phyloP scores from a whole-genome alignment of 116 monocot genomes.

The Cymodocea nodosa region DNA sequence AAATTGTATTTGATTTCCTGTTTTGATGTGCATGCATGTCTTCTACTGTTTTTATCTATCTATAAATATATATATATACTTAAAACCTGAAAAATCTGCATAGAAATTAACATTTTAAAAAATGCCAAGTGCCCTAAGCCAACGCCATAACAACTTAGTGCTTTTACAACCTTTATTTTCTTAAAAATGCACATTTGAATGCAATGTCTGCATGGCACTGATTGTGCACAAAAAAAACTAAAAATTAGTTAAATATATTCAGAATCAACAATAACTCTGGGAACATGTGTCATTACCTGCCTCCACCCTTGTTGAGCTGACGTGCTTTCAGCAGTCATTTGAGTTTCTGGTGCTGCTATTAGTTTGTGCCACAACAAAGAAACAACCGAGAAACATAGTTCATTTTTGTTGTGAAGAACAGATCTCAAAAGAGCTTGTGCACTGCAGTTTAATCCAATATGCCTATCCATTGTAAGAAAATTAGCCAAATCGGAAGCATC shows the following conservation, averaged over 20 bases:
- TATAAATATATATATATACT: too few relatives aligned
- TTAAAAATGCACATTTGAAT: too few relatives aligned
- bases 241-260: not conserved
- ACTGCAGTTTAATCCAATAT: slow-evolving; percentile 50
- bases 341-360: slow-evolving; percentile 78
- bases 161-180: too few relatives aligned
- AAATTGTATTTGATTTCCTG: too few relatives aligned
- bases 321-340: slow-evolving; percentile 91
- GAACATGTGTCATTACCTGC: slow-evolving; percentile 34
- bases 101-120: too few relatives aligned
- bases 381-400: slow-evolving; percentile 92
- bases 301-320: slow-evolving; percentile 99
- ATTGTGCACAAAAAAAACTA: not conserved
- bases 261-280: not conserved
- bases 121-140: too few relatives aligned
- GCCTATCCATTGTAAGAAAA: slow-evolving; percentile 82
- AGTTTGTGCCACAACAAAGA: slow-evolving; percentile 90
- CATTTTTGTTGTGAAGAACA: slow-evolving; percentile 74
- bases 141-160: too few relatives aligned
- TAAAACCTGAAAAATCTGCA: too few relatives aligned
- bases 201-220: too few relatives aligned
- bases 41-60: too few relatives aligned
- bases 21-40: too few relatives aligned
- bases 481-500: slow-evolving; percentile 93
- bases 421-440: slow-evolving; percentile 63